Base-by-base conservation (phyloP, 148 eudicot species). In the Diospyros lotus region DNA sequence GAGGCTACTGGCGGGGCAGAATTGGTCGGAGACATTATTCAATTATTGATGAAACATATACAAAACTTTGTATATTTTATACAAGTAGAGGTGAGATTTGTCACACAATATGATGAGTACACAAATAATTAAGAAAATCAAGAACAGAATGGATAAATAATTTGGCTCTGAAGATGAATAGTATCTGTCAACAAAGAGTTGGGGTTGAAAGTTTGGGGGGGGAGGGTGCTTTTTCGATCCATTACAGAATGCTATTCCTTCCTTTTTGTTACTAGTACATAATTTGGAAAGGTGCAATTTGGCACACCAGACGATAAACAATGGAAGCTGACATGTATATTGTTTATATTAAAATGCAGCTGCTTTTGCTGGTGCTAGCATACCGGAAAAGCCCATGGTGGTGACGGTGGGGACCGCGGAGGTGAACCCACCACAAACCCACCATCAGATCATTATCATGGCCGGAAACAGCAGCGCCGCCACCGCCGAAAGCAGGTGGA, bases 381-480 rank as follows among this genome's bases (percentile, higher is more conserved):
- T 76, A 80, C 86, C 87, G 1, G 90, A 90, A 87, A 93, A 90
- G 89, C 68, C 85, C 11, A 59, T 70, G 60, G 64, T 75, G 52
- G 74, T 83, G 80, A 67, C 75, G 42, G 61, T 78, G 67, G 84
- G 79, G 66, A 72, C 82, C 54, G 72, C 15, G 69, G 63, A 56
- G 54, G 87, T 84, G 40, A 81, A 74, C 50, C 59, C 86, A 38
- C 78, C 75, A 43, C 87, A 76, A 72, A 52, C 74, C 18, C 93
- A 91, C 46, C 87, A 89, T 73, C 91, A 86, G 71, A 90, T 89
- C 79, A 89, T 88, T 55, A 90, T 90, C 75, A 80, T 77, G 60
- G 83, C 90, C 45, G 79, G 84, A 58, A 68, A 48, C 78, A 10
- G 72, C 0, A 62, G 75, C 67, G 59, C 50, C 58, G 3, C 77